Evolutionary conservation across 2,329 filamentous ascomycete genomes (phyloP), one percentile per base, ranked within the genome.

Genomic region (Botrytis cinerea): DNA sequence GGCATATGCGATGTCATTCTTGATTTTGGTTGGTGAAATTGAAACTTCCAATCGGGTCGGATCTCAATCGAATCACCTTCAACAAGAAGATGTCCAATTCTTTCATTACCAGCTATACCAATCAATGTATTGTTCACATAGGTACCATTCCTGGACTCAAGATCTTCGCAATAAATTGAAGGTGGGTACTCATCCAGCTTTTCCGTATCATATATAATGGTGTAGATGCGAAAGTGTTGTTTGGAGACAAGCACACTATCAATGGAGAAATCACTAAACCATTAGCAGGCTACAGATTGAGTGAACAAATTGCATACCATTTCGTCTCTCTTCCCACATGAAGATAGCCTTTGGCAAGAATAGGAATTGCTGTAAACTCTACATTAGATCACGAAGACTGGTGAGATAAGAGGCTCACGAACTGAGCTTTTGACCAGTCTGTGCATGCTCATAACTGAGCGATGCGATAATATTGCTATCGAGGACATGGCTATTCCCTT

Each of bases 151-250:
- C 81, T 81, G 7, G 88, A 89, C 70, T 85, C 84, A 38, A 86
- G 84, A 76, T 90, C 88, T 22, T 87, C 85, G 43, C 88, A 86
- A 75, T 88, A 90, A 59, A 89, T 80, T 71, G 88, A 80, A 7
- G 82, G 81, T 22, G 77, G 78, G 35, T 76, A 73, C 16, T 75
- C 32, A 8, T 73, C 43, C n/a, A 76, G 64, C 32, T 79, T 77
- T 28, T 81, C 64, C 35, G 59, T 78, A 35, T 88, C 86, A 74
- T 88, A 88, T 16, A 85, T 78, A 59, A 89, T 81, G 1, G 85
- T 85, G 78, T 89, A 90, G 46, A 89, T 81, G 76, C 88, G 85
- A 75, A 87, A 86, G 71, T 89, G 87, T 40, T 84, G 83, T 70
- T 86, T 84, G 1, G 88, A 89, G 32, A 89, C 82, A 16, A 75